Evolutionary conservation across 2,329 filamentous ascomycete species (phyloP).

Genomic region (Pyricularia sp.): DNA sequence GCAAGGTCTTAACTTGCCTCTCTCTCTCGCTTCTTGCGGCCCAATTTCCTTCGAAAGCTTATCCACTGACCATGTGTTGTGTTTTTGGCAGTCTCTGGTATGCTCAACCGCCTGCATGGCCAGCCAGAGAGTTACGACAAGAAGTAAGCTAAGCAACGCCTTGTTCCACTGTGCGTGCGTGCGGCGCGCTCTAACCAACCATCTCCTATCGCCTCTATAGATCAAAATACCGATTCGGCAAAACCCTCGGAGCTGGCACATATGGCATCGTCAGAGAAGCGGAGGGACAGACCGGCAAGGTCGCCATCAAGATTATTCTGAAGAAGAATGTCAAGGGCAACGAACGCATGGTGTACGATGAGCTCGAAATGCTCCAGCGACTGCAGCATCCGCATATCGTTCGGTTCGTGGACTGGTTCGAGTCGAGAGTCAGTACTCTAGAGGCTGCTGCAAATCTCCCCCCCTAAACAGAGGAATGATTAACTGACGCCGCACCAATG

Average conservation of each 20-base stretch:
- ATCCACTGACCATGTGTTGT: not conserved
- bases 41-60: not conserved
- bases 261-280: constrained; percentile 98
- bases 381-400: constrained; percentile 94
- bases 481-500: not conserved
- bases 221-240: constrained; percentile 82
- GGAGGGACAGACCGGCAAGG: constrained; percentile 72
- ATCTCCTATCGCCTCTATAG: constrained; percentile 32
- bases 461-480: no score
- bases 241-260: constrained; percentile 89
- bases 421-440: constrained; percentile 65
- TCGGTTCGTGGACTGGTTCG: constrained; percentile 97
- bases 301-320: constrained; percentile 96
- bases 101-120: constrained; percentile 93
- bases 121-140: constrained; percentile 98
- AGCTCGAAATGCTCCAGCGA: constrained; percentile 84
- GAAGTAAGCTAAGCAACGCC: constrained; percentile 58
- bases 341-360: constrained; percentile 97
- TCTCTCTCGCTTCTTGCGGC: not conserved
- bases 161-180: constrained; percentile 6
- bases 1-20: not conserved
- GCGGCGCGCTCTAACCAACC: not conserved
- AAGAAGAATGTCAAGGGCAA: constrained; percentile 99
- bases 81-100: constrained; percentile 57
- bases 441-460: not conserved